Percentiles rank a stretch among this genome's conserved stretches.
phyloP scores from a whole-genome alignment of 78 protist species.

The Pelomyxa schiedti region DNA sequence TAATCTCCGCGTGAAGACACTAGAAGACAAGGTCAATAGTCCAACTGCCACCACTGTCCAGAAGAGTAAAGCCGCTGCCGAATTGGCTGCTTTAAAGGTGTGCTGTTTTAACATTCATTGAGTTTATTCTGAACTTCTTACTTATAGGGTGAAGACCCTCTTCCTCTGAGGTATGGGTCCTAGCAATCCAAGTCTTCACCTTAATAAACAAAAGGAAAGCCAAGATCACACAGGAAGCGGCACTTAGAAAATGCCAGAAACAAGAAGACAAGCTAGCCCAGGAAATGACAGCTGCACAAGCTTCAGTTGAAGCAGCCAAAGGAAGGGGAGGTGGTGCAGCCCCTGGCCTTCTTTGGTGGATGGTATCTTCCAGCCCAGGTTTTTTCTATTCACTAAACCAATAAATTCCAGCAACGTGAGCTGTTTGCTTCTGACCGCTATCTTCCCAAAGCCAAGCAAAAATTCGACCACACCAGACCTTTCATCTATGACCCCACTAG shows the following conservation, averaged over 20 bases:
- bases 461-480: background rate
- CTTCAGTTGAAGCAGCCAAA: background rate
- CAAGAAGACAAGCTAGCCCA: background rate
- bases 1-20: background rate
- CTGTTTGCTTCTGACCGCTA: background rate
- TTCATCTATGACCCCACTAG: background rate
- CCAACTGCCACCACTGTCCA: background rate
- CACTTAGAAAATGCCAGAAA: background rate
- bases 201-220: too few relatives aligned
- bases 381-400: too few relatives aligned
- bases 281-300: background rate
- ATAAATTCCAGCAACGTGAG: too few relatives aligned
- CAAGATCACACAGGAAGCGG: background rate
- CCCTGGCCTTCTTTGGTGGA: background rate
- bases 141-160: background rate
- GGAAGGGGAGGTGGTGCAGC: background rate
- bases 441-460: background rate
- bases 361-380: too few relatives aligned
- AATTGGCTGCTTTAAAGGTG: too few relatives aligned
- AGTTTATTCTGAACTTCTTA: too few relatives aligned
- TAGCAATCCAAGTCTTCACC: too few relatives aligned
- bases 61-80: background rate
- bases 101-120: too few relatives aligned
- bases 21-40: background rate
- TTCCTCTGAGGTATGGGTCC: too few relatives aligned